Percentiles rank a stretch among this genome's conserved stretches.
Evolutionary conservation across 208 protist species (phyloP).

Genomic region (Herpetomonas tarakana): DNA sequence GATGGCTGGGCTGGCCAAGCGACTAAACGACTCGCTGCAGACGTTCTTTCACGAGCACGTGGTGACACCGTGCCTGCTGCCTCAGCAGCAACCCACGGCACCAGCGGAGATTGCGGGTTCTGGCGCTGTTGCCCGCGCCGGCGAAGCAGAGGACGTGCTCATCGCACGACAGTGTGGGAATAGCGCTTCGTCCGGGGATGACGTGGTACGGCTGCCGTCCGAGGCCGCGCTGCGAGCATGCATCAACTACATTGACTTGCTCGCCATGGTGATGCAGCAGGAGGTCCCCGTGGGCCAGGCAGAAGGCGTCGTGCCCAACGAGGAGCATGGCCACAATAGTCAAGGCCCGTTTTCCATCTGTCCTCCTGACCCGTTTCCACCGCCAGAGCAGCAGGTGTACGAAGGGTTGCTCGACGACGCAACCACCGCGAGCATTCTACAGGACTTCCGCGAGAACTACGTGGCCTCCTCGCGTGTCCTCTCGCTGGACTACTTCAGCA

Average conservation of each 20-base stretch:
- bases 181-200: too few relatives aligned
- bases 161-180: background rate
- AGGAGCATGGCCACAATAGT: background rate
- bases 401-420: background rate
- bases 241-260: slow-evolving; percentile 1
- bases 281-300: background rate
- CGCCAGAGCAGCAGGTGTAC: background rate
- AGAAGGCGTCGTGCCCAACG: background rate
- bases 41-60: slow-evolving; percentile 1
- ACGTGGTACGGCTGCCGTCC: background rate
- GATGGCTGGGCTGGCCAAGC: background rate
- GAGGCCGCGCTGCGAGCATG: background rate
- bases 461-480: background rate
- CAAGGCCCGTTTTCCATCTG: too few relatives aligned
- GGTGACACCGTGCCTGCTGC: background rate
- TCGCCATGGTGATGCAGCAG: slow-evolving; percentile 2
- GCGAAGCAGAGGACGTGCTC: background rate
- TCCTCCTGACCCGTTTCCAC: too few relatives aligned
- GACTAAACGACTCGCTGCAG: background rate
- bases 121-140: background rate
- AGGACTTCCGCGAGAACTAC: slow-evolving; percentile 1
- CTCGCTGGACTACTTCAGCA: background rate
- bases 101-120: background rate
- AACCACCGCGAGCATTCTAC: background rate
- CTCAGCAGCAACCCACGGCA: background rate